Evolutionary conservation across 257 asterid genomes (phyloP), one percentile per base, ranked within the genome.

Genomic region (Echium plantagineum): DNA sequence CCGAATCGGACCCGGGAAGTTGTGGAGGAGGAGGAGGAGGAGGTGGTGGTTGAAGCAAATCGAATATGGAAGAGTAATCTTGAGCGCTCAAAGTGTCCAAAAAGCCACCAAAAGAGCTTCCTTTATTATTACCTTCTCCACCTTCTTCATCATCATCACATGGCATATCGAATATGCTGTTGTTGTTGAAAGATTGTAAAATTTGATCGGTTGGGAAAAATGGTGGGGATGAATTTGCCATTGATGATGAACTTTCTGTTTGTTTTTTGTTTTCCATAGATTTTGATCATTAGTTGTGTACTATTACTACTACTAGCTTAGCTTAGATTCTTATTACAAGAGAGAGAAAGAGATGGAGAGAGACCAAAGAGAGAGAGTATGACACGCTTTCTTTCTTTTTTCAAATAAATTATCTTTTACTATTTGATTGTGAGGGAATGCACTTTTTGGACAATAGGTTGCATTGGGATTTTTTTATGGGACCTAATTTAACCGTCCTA

Each of bases 121-220:
- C 56, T 52, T 17, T 19, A 24, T 24, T 24, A 24, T 24, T 3
- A 24, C 7, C 21, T 52, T 48, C 54, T 62, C 21, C n/a, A n/a
- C n/a, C n/a, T n/a, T n/a, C 52, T 54, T 6, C 46, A 68, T 28
- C 32, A 17, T n/a, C 55, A 49, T 69, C 74, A 28, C 31, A 21
- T 6, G 68, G 59, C 13, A 61, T 57, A 47, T 66, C 75, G 48
- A 66, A 66, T 53, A 69, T 54, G 64, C 7, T 58, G 4, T 63
- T 60, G 9, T 65, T 6, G 13, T 51, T 32, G 30, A 66, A 78
- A 51, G 46, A 59, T 17, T 63, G 55, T 69, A 74, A 67, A 68
- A 72, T 71, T 75, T 76, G 74, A 70, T 79, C 80, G 58, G 77
- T 21, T 17, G 31, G 17, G 15, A 21, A 61, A 60, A 74, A 60